Evolutionary conservation across 2,329 filamentous ascomycete species (phyloP).

Genomic region (Aspergillus oerlinghausenensis): DNA sequence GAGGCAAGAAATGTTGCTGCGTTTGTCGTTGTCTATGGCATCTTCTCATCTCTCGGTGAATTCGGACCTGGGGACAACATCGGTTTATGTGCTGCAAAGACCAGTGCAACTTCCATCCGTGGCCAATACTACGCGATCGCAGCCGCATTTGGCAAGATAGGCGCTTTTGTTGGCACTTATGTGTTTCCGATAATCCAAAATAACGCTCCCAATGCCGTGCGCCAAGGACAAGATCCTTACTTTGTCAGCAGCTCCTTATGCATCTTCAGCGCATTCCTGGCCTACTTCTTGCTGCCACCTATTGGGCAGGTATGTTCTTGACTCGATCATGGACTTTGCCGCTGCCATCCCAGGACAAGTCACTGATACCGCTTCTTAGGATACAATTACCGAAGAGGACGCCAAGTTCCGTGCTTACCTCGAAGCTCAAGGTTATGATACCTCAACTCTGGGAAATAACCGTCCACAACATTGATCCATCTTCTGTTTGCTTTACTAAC

Average conservation of each 20-base stretch:
- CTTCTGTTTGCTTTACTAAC: neutral
- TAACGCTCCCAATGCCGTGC: conserved; percentile 51
- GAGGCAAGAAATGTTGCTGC: conserved; percentile 63
- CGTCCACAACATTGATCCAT: conserved; percentile 2
- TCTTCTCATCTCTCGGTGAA: conserved; percentile 74
- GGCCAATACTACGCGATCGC: conserved; percentile 63
- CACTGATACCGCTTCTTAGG: conserved; percentile 47
- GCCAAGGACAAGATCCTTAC: conserved; percentile 78
- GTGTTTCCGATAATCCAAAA: conserved; percentile 68
- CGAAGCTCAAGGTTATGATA: conserved; percentile 71
- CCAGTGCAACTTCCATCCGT: conserved; percentile 79
- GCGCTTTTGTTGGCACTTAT: conserved; percentile 79
- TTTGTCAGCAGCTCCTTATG: conserved; percentile 77
- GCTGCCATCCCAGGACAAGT: neutral
- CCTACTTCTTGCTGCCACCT: conserved; percentile 65
- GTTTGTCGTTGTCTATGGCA: conserved; percentile 73
- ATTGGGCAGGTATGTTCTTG: conserved; percentile 53
- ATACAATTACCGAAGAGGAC: conserved; percentile 80
- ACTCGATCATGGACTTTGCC: neutral
- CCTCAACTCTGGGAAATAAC: conserved; percentile 49
- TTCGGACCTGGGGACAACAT: conserved; percentile 89
- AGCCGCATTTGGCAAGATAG: conserved; percentile 44
- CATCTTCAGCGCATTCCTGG: conserved; percentile 65
- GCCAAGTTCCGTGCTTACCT: conserved; percentile 69
- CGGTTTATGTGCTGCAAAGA: conserved; percentile 79